phyloP scores from a whole-genome alignment of 345 rosid genomes.

The Syzygium oleosum region DNA sequence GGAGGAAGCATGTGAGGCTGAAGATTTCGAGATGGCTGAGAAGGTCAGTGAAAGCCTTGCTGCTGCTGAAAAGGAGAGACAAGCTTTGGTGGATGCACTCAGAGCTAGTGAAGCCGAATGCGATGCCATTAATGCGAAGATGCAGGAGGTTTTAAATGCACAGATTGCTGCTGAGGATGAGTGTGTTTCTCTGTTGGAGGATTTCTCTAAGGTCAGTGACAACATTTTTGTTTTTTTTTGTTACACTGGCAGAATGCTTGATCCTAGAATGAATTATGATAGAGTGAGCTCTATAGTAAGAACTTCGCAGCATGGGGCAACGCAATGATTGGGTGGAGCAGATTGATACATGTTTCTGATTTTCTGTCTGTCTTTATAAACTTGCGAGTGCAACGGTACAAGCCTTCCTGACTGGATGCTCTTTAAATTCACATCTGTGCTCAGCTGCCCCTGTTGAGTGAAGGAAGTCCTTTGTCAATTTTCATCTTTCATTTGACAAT shows the following conservation, averaged over 20 bases:
- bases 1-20: constrained; percentile 78
- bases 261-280: neutral
- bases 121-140: constrained; percentile 48
- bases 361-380: neutral
- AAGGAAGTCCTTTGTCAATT: neutral
- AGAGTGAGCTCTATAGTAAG: neutral
- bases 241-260: neutral
- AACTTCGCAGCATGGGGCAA: neutral
- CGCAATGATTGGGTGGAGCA: neutral
- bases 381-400: neutral
- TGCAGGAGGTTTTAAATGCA: constrained; percentile 47
- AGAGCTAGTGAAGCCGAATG: constrained; percentile 58
- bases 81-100: constrained; percentile 31
- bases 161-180: constrained; percentile 71
- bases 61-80: constrained; percentile 40
- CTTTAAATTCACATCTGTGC: neutral
- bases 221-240: neutral
- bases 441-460: neutral
- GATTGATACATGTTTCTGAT: neutral
- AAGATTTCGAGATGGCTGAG: constrained; percentile 81
- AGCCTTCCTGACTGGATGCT: neutral
- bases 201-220: constrained; percentile 43
- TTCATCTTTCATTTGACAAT: neutral
- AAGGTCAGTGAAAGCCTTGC: constrained; percentile 67
- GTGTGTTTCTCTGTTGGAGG: constrained; percentile 48